phyloP scores from a whole-genome alignment of 495 filamentous ascomycete genomes.

The Penicillium macrosclerotiorum region DNA sequence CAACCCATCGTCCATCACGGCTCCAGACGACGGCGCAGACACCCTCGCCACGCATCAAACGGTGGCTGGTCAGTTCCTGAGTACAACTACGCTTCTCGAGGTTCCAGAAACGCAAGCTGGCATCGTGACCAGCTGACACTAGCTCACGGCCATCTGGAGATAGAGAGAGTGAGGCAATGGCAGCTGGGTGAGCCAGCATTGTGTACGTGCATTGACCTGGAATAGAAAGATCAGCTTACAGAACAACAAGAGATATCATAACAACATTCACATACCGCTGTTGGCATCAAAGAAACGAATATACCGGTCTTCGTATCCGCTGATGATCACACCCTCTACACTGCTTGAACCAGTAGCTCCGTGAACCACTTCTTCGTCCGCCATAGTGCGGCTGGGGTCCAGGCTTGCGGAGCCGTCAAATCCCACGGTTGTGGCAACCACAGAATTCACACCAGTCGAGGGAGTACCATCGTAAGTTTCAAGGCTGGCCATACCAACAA shows the following conservation, averaged over 20 bases:
- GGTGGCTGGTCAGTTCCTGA: slow-evolving; percentile 88
- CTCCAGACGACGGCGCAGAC: slow-evolving; percentile 93
- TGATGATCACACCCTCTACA: slow-evolving; percentile 89
- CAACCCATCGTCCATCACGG: slow-evolving; percentile 88
- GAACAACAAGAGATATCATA: neutral
- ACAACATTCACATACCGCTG: slow-evolving; percentile 69
- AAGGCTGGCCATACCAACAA: slow-evolving; percentile 83
- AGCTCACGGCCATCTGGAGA: slow-evolving; percentile 92
- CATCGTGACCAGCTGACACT: slow-evolving; percentile 94
- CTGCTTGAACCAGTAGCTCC: slow-evolving; percentile 85
- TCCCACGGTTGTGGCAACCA: slow-evolving; percentile 84
- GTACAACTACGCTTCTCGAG: slow-evolving; percentile 90
- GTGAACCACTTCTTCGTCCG: slow-evolving; percentile 67
- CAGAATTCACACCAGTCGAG: slow-evolving; percentile 79
- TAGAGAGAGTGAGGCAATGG: slow-evolving; percentile 85
- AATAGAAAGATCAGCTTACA: slow-evolving; percentile 24
- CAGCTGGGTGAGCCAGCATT: slow-evolving; percentile 92
- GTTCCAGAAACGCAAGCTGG: slow-evolving; percentile 94
- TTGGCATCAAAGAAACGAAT: slow-evolving; percentile 98
- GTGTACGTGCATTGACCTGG: slow-evolving; percentile 97
- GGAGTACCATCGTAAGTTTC: slow-evolving; percentile 90
- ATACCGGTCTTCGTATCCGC: slow-evolving; percentile 91
- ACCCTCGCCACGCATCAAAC: slow-evolving; percentile 90
- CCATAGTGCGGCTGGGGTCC: slow-evolving; percentile 58
- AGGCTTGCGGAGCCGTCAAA: slow-evolving; percentile 67